phyloP scores from a whole-genome alignment of 2,329 filamentous ascomycete species.

The Cladophialophora immunda region DNA sequence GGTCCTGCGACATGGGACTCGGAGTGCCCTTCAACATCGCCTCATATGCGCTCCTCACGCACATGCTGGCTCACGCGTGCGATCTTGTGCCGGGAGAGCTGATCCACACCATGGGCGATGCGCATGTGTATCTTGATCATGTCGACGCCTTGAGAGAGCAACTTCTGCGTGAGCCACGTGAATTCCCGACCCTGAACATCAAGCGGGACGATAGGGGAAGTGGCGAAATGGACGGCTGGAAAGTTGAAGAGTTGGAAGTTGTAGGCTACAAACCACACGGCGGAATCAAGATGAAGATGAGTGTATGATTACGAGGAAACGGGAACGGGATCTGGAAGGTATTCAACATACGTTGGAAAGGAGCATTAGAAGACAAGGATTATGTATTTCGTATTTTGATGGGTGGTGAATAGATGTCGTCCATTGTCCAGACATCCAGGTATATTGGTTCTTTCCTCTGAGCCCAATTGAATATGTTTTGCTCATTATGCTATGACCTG shows the following conservation, averaged over 20 bases:
- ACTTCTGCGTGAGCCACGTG: constrained; percentile 77
- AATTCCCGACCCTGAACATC: constrained; percentile 83
- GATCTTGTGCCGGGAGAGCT: constrained; percentile 85
- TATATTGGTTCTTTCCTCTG: background rate
- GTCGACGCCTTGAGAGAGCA: constrained; percentile 85
- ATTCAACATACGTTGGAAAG: constrained; percentile 1
- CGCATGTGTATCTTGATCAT: constrained; percentile 95
- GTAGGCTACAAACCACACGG: constrained; percentile 91
- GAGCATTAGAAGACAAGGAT: background rate
- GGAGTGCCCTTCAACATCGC: constrained; percentile 99
- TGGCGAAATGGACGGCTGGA: constrained; percentile 94
- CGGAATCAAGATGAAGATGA: constrained; percentile 98
- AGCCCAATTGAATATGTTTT: background rate
- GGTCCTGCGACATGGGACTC: constrained; percentile 95
- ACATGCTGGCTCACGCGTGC: constrained; percentile 91
- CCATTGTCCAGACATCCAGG: background rate
- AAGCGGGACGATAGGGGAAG: constrained; percentile 71
- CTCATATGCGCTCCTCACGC: constrained; percentile 88
- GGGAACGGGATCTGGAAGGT: background rate
- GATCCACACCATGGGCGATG: constrained; percentile 96
- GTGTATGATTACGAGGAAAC: constrained; percentile 64
- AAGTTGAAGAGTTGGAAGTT: constrained; percentile 84
- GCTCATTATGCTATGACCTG: background rate
- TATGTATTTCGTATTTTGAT: background rate
- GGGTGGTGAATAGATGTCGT: background rate